These are phyloP conservation scores for Trematosphaeria pertusa DNA, from an alignment of 2,329 filamentous ascomycete species.

Conservation along the genomic window DNA sequence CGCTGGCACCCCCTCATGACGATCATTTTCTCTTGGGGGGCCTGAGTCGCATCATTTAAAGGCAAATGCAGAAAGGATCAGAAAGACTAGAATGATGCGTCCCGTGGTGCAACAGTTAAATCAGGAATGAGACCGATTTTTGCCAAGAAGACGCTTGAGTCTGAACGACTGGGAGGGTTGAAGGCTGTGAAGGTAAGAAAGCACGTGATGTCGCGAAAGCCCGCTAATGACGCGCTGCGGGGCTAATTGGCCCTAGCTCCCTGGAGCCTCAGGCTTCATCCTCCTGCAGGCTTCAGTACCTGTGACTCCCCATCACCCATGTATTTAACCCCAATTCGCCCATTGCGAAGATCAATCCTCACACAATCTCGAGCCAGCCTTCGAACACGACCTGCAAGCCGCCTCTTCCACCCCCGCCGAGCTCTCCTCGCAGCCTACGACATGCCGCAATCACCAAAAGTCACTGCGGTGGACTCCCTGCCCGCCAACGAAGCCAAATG, in stretches of 20 bases:
- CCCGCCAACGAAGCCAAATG: constrained; percentile 62
- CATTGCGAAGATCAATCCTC: constrained; percentile 3
- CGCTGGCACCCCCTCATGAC: too few relatives aligned
- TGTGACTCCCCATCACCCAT: too few relatives aligned
- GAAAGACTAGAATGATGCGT: too few relatives aligned
- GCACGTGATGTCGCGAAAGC: constrained; percentile 16
- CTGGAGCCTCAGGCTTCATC: not conserved
- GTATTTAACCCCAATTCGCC: not conserved
- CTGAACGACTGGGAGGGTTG: too few relatives aligned
- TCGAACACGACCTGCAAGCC: not conserved
- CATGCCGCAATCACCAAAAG: constrained; percentile 40
- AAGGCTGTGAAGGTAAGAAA: too few relatives aligned
- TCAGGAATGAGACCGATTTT: too few relatives aligned
- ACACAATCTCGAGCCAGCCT: not conserved
- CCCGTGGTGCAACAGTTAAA: too few relatives aligned
- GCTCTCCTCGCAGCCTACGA: constrained; percentile 33
- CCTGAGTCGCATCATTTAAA: too few relatives aligned
- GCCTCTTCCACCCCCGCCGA: constrained; percentile 21
- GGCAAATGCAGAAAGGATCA: too few relatives aligned
- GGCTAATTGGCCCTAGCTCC: constrained; percentile 13
- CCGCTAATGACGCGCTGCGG: constrained; percentile 19
- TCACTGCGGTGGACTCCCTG: constrained; percentile 54
- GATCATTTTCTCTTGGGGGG: too few relatives aligned
- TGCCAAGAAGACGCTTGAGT: too few relatives aligned
- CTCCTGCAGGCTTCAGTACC: too few relatives aligned